Evolutionary conservation across 2,329 filamentous ascomycete genomes (phyloP), one percentile per base, ranked within the genome.

Genomic region (Sarocladium oryzae): DNA sequence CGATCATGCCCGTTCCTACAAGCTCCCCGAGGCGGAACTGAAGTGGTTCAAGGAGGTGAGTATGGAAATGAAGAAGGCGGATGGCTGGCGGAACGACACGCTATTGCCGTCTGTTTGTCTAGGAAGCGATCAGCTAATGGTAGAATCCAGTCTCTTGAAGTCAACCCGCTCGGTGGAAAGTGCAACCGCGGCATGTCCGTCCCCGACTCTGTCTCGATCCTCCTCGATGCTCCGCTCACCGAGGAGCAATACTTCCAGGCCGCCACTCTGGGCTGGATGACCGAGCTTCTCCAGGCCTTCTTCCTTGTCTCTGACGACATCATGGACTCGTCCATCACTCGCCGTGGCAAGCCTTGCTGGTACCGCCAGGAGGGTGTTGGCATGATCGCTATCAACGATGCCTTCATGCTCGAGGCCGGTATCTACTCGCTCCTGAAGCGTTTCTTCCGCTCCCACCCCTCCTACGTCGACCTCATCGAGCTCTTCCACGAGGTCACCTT

Each of bases 181-280:
- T 96, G 91, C 77, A 99, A 99, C 76, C 89, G 93, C 65, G 93
- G 93, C 73, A 95, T 99, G 82, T 97, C 91, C 45, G 92, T 97
- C 54, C 86, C 93, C 59, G 93, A 99, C 73, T 93, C 90, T 43
- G 84, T 85, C 57, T 86, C 89, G 57, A 76, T 93, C 62, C 83
- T 97, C 56, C 81, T 91, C 64, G 77, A 70, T 59, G 75, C 81
- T 60, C 74, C 86, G 51, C 82, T 97, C 57, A 81, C 75, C 57
- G 79, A 88, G 56, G 81, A 92, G 53, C 86, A 97, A 72, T 95
- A 91, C 78, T 93, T 95, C 76, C 77, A 88, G 60, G 78, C 92
- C 45, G 88, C 90, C 40, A 86, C 89, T 16, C 81, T 99, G 16
- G 93, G 93, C 65, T 99, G 93, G 93, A 84, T 96, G 80, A 95